A percentile compares a stretch with the other conserved stretches of the same genome.
These are phyloP conservation scores for Flammula alnicola DNA, from an alignment of 1,284 basidiomycete genomes.

Conservation along the genomic window DNA sequence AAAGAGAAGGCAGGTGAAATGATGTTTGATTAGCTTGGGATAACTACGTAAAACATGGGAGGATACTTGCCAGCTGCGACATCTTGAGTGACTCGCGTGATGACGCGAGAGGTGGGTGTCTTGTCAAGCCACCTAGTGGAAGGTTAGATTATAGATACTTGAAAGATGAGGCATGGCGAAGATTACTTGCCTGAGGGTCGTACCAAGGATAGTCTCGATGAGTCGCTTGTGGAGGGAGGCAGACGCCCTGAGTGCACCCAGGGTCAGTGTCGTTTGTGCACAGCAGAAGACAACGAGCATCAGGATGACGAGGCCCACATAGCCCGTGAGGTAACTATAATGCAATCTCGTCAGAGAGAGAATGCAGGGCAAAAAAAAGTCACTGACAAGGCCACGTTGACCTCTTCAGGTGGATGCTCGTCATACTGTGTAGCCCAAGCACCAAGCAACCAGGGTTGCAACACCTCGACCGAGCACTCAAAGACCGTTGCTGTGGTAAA, in stretches of 20 bases:
- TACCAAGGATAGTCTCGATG: too few relatives aligned
- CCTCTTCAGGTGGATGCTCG: slow-evolving; percentile 35
- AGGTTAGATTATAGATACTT: slow-evolving; percentile 5
- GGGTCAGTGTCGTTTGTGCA: too few relatives aligned
- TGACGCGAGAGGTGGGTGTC: slow-evolving; percentile 57
- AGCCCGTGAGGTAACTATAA: slow-evolving; percentile 49
- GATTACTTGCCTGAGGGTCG: slow-evolving; percentile 43
- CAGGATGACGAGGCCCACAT: slow-evolving; percentile 34
- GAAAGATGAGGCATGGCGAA: not conserved
- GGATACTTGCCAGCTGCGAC: too few relatives aligned
- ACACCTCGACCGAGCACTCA: slow-evolving; percentile 35
- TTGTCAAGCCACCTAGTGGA: slow-evolving; percentile 51
- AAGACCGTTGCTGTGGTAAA: slow-evolving; percentile 36
- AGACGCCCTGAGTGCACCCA: too few relatives aligned
- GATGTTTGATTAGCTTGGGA: too few relatives aligned
- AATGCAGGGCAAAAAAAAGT: not conserved
- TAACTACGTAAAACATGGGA: too few relatives aligned
- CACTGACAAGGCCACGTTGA: slow-evolving; percentile 46
- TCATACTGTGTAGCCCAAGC: slow-evolving; percentile 64
- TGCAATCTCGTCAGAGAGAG: not conserved
- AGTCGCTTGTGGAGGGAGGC: too few relatives aligned
- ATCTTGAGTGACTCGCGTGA: slow-evolving; percentile 62
- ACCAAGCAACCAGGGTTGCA: slow-evolving; percentile 62
- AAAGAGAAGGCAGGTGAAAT: too few relatives aligned
- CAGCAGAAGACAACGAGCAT: too few relatives aligned